Conservation (phyloP, 225 moss, liverwort and hornwort species). For the Ulota crispa region DNA sequence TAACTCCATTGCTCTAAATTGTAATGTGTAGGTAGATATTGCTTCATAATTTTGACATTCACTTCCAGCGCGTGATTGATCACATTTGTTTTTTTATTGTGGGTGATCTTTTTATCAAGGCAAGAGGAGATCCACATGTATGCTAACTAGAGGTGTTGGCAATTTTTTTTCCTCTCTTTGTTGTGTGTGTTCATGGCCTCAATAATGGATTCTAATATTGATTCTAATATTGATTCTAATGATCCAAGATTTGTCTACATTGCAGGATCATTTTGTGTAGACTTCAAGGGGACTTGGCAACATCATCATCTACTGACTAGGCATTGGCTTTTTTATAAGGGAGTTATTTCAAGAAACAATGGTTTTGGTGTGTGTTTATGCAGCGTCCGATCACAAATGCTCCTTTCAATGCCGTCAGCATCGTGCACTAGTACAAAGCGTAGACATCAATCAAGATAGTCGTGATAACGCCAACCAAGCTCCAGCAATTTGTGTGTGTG, state of each 20-base stretch:
- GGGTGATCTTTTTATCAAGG: background rate
- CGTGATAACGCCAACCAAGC: constrained; percentile 7
- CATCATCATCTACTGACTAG: background rate
- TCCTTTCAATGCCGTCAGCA: constrained; percentile 54
- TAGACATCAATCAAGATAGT: constrained; percentile 8
- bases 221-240: constrained; percentile 11
- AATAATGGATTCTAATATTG: background rate
- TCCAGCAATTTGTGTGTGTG: constrained; percentile 44
- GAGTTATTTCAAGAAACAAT: constrained; percentile 27
- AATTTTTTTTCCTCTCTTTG: background rate
- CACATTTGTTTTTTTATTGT: background rate
- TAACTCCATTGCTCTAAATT: no score
- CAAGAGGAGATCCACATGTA: background rate
- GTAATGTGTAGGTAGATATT: background rate
- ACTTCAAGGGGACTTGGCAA: background rate
- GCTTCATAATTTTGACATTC: background rate
- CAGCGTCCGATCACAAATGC: constrained; percentile 47
- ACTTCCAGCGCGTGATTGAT: background rate
- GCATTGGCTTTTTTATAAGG: background rate
- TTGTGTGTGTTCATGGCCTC: background rate
- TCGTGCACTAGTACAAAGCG: constrained; percentile 21
- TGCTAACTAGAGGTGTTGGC: background rate
- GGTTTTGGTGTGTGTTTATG: constrained; percentile 48
- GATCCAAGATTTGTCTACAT: background rate
- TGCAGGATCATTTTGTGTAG: background rate